These are phyloP conservation scores for Solanum rostratum DNA, from an alignment of 257 asterid species.

Conservation along the genomic window DNA sequence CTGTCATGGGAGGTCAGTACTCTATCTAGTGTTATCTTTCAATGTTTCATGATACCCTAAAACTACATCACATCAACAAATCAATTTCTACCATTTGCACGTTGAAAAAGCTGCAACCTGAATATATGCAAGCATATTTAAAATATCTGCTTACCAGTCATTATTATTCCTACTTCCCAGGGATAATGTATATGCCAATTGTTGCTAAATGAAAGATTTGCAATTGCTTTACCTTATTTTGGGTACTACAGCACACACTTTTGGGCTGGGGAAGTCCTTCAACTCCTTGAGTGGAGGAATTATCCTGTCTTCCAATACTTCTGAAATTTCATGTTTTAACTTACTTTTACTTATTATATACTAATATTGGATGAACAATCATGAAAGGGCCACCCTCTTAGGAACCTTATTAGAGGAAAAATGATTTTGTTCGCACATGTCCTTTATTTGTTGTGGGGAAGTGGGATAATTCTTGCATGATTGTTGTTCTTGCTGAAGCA, in stretches of 20 bases:
- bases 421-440: not conserved
- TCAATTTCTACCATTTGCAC: not conserved
- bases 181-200: not conserved
- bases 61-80: not conserved
- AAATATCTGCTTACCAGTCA: not conserved
- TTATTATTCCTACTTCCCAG: not conserved
- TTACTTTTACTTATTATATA: not conserved
- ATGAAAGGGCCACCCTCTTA: not conserved
- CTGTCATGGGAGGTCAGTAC: conserved; percentile 97
- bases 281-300: not conserved
- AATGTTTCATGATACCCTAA: not conserved
- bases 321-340: not conserved
- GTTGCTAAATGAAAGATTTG: not conserved
- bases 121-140: not conserved
- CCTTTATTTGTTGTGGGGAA: not conserved
- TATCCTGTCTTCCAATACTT: not conserved
- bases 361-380: not conserved
- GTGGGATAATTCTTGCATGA: not conserved
- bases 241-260: not conserved
- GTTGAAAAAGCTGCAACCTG: not conserved
- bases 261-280: not conserved
- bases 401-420: not conserved
- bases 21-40: conserved; percentile 5
- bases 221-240: not conserved
- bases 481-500: not conserved